phyloP scores from a whole-genome alignment of 1,284 basidiomycete species.

The Puccinia horiana region DNA sequence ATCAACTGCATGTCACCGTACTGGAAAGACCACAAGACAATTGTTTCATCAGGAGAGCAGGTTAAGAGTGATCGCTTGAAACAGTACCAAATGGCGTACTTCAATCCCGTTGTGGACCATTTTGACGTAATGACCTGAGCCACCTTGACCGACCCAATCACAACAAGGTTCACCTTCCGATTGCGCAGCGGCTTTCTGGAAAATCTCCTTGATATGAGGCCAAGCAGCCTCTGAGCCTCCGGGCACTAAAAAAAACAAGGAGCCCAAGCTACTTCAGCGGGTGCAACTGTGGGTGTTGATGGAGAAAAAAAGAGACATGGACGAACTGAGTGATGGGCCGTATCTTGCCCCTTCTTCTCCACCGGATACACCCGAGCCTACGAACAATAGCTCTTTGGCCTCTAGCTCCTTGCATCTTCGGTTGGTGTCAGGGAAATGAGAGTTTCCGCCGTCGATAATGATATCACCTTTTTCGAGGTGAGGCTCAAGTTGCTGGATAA shows the following conservation, averaged over 20 bases:
- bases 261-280: neutral
- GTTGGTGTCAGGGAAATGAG: slow-evolving; percentile 97
- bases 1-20: slow-evolving; percentile 99
- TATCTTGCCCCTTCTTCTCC: slow-evolving; percentile 98
- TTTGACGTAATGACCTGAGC: slow-evolving; percentile 93
- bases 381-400: slow-evolving; percentile 89
- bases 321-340: slow-evolving; percentile 82
- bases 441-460: slow-evolving; percentile 99
- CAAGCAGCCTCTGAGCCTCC: slow-evolving; percentile 92
- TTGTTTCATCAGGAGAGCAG: neutral
- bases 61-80: neutral
- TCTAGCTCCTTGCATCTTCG: slow-evolving; percentile 92
- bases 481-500: slow-evolving; percentile 65
- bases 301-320: neutral
- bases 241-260: slow-evolving; percentile 66
- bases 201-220: slow-evolving; percentile 96
- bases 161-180: slow-evolving; percentile 95
- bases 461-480: slow-evolving; percentile 74
- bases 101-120: slow-evolving; percentile 94
- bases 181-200: slow-evolving; percentile 96
- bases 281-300: neutral
- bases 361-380: slow-evolving; percentile 98
- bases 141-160: slow-evolving; percentile 98
- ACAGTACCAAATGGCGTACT: slow-evolving; percentile 51
- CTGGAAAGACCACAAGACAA: slow-evolving; percentile 50